These are phyloP conservation scores for Groenewaldozyma auringiensis DNA, from an alignment of 1,139 yeast species.

Conservation along the genomic window DNA sequence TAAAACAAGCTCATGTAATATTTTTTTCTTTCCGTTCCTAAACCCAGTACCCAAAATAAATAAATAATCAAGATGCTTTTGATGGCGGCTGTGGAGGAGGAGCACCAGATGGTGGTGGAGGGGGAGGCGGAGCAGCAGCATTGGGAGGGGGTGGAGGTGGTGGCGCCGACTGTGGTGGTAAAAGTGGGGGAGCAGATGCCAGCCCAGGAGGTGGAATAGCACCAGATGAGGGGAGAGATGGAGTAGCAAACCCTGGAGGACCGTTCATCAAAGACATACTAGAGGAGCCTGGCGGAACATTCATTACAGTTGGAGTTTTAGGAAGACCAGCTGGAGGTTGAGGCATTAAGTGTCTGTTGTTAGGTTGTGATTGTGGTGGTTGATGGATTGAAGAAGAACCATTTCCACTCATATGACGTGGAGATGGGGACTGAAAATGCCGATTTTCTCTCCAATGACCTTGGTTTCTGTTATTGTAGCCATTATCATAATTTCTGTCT, in stretches of 20 bases:
- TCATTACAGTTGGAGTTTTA: conserved; percentile 8
- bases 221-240: conserved; percentile 13
- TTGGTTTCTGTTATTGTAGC: background rate
- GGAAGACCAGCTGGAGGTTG: conserved; percentile 10
- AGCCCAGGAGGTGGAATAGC: conserved; percentile 18
- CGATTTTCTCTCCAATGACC: conserved; percentile 1
- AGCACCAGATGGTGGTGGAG: conserved; percentile 10
- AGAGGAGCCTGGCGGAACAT: conserved; percentile 22
- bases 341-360: conserved; percentile 10
- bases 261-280: too few relatives aligned
- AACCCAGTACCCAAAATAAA: background rate
- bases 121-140: conserved; percentile 14
- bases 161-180: conserved; percentile 19
- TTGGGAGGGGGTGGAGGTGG: conserved; percentile 19
- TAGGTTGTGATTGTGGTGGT: too few relatives aligned
- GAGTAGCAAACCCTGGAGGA: conserved; percentile 19
- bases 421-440: too few relatives aligned
- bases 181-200: conserved; percentile 25
- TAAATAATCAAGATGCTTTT: background rate
- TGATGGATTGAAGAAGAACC: too few relatives aligned
- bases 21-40: too few relatives aligned
- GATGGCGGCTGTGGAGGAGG: conserved; percentile 10
- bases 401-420: too few relatives aligned
- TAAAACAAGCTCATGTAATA: too few relatives aligned
- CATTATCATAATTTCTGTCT: background rate